Evolutionary conservation across 257 asterid genomes (phyloP), one percentile per base, ranked within the genome.

Genomic region (Thymus mandschuricus): DNA sequence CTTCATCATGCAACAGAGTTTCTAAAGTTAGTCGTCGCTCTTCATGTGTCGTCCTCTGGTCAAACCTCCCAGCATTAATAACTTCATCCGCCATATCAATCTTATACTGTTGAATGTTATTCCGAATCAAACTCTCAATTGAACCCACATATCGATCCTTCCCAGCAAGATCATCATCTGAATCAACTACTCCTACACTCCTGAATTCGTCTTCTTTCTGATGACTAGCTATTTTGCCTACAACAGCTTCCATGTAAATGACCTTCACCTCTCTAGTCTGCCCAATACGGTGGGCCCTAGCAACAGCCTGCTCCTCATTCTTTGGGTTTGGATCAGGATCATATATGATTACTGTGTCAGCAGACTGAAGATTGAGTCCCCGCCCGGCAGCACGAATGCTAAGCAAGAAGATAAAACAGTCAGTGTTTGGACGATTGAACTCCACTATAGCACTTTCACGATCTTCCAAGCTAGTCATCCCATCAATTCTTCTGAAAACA

Each of bases 51-150:
- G 99, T 95, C 85, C 98, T 89, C 82, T 95, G 99, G 76, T 95
- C 99, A 77, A 95, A 95, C 54, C 99, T 86, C 66, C 99, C 99
- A 79, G 99, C 99, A 87, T 95, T 95, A 40, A 95, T 95, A 75
- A 95, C 99, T 77, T 95, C 99, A 86, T 95, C 99, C 62, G 99
- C 99, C 99, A 95, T 95, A 74, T 95, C 99, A 79, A 95, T 95
- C 83, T 95, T 95, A 79, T 95, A 95, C 80, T 95, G 99, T 72
- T 95, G 99, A 75, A 95, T 95, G 76, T 95, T 95, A 33, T 90
- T 95, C 78, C 99, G 88, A 73, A 95, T 95, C 72, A 95, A 89
- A 82, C 98, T 86, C 85, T 95, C 99, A 63, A 95, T 90, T 12
- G 98, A 92, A 75, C 96, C 99, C 80, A 92, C 83, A 75, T 92